Percentiles rank a stretch among this genome's conserved stretches.
Evolutionary conservation across 108 stramenopile genomes (phyloP).

Genomic region (Bacterosira constricta): DNA sequence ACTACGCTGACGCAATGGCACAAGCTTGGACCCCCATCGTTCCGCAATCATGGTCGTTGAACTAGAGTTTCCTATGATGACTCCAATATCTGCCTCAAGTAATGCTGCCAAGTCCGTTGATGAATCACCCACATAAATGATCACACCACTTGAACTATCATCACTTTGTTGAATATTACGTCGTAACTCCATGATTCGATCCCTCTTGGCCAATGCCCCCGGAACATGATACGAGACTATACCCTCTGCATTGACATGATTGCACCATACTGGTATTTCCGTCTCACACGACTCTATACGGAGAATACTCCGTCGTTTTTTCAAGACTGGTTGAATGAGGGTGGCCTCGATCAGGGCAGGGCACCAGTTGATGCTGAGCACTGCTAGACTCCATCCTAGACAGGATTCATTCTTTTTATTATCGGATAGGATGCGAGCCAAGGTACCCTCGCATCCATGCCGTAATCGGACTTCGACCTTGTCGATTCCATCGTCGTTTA

Average conservation of each 20-base stretch:
- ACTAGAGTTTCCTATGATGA: constrained; percentile 52
- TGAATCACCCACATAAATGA: constrained; percentile 65
- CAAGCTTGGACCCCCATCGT: constrained; percentile 36
- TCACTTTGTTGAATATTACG: constrained; percentile 5
- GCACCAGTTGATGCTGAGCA: constrained; percentile 70
- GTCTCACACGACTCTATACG: constrained; percentile 15
- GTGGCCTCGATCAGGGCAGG: constrained; percentile 58
- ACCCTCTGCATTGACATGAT: constrained; percentile 52
- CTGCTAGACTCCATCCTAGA: constrained; percentile 48
- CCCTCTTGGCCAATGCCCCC: constrained; percentile 58
- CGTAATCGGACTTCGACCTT: constrained; percentile 29
- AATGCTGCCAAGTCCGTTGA: constrained; percentile 58
- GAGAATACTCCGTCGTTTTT: constrained; percentile 9
- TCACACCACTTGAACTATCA: constrained; percentile 8
- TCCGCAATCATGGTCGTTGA: constrained; percentile 39
- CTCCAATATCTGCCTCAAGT: constrained; percentile 60
- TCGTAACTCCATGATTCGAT: constrained; percentile 41
- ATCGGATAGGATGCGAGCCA: constrained; percentile 31
- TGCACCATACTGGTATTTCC: constrained; percentile 64
- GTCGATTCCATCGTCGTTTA: background rate
- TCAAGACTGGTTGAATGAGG: constrained; percentile 39
- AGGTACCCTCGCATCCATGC: constrained; percentile 37
- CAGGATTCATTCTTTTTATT: constrained; percentile 6
- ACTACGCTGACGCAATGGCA: constrained; percentile 29
- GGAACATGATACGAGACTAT: constrained; percentile 51